Base-by-base conservation (phyloP, 1,139 yeast species). In the Debaryomycetaceae sp. region DNA sequence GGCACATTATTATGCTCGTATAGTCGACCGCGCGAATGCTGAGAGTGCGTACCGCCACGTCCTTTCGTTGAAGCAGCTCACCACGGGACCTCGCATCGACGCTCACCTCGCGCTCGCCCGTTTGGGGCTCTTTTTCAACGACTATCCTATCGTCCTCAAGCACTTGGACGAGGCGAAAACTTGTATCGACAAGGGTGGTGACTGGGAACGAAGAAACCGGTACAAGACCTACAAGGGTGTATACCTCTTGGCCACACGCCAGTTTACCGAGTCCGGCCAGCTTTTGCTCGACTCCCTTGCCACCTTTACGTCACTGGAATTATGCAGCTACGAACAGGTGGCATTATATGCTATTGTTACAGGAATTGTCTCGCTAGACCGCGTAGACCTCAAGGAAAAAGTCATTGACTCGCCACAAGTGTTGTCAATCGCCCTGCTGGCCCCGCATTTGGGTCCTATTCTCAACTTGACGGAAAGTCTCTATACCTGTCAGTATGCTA, bases 181-280 rank as follows among this genome's bases (percentile, higher is more conserved):
- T 25, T 62, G 83, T 49, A 85, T 90, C 46, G 98, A 90, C 45
- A 80, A 85, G 47, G 98, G 98, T 30, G 98, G 98, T 35, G 99
- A 90, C 53, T 90, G 99, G 98, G 98, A 92, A 58, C 82, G 98
- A 54, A 76, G 95, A 49, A 90, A 92, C 59, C 67, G 95, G 43
- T 85, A 73, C 63, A 90, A 92, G 60, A 85, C 97, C 5, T 92
- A 90, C 57, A 60, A 73, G 37, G 98, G 98, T 15, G 68, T 90
- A 31, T 83, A 83, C 52, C 63, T 74, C 29, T 60, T 90, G 68
- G 81, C 95, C 12, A 77, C 90, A 16, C 74, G 99, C 46, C 77
- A 85, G 46, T 92, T 92, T 47, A 61, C 62, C 20, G 93, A 83
- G 42, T 95, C 93, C 1, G 75, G 96, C 3, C 73, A 73, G 35